Evolutionary conservation across 176 grass and related monocot species (phyloP).

Genomic region (Triticum turgidum): DNA sequence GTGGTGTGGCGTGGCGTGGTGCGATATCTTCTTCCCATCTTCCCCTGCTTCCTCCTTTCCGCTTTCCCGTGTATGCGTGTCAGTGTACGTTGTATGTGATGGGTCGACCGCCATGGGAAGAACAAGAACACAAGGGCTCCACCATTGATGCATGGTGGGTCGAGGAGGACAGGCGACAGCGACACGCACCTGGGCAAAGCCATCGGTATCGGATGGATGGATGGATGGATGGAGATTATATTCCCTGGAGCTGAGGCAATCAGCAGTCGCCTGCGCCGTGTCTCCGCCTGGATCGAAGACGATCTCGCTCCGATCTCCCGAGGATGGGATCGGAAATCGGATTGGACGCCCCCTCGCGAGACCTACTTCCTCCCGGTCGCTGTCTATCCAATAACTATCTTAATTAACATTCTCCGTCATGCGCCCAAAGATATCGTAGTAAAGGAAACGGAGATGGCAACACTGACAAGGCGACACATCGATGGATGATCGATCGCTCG

Average conservation of each 20-base stretch:
- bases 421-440: neutral
- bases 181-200: neutral
- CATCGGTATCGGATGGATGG: neutral
- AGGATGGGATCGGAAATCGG: no score
- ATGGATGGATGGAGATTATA: conserved; percentile 13
- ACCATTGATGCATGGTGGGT: neutral
- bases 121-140: conserved; percentile 27
- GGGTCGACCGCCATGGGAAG: neutral
- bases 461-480: neutral
- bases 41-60: neutral
- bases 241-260: conserved; percentile 33
- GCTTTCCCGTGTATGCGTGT: neutral
- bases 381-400: neutral
- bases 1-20: neutral
- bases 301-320: neutral
- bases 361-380: neutral
- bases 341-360: neutral
- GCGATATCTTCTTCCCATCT: neutral
- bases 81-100: neutral
- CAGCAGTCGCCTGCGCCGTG: neutral
- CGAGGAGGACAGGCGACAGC: neutral
- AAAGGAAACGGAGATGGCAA: neutral
- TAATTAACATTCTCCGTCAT: neutral
- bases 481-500: no score
- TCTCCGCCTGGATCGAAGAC: neutral